A percentile compares a stretch with the other conserved stretches of the same genome.
These are phyloP conservation scores for Metschnikowia sp. DNA, from an alignment of 805 yeast species.

Conservation along the genomic window DNA sequence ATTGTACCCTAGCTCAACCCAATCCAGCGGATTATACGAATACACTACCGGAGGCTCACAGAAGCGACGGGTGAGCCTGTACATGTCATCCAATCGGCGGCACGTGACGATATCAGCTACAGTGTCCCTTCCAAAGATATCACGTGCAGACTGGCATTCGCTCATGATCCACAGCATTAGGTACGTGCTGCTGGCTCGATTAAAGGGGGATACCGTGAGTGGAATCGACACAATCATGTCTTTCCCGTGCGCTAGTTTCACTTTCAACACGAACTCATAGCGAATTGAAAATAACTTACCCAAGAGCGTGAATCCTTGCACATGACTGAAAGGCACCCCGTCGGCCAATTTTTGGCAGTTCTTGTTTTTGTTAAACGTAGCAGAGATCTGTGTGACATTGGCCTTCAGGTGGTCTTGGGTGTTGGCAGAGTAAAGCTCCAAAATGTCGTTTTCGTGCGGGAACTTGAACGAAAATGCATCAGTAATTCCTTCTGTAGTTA, in stretches of 20 bases:
- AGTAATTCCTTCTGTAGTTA: conserved; percentile 27
- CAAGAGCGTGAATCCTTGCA: conserved; percentile 48
- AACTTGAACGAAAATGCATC: conserved; percentile 24
- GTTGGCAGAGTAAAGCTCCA: conserved; percentile 21
- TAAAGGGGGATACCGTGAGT: conserved; percentile 53
- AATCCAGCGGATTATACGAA: conserved; percentile 29
- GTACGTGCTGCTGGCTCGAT: conserved; percentile 44
- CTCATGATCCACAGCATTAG: conserved; percentile 50
- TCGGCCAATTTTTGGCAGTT: conserved; percentile 28
- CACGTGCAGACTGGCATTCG: conserved; percentile 47
- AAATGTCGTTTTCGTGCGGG: conserved; percentile 37
- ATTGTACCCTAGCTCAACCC: conserved; percentile 39
- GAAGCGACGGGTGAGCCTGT: conserved; percentile 21
- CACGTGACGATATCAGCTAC: conserved; percentile 21
- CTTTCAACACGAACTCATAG: conserved; percentile 49
- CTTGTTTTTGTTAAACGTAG: conserved; percentile 21
- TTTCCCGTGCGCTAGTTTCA: conserved; percentile 47
- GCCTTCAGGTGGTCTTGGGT: neutral
- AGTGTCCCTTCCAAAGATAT: conserved; percentile 30
- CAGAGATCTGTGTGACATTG: conserved; percentile 12
- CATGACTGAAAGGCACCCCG: conserved; percentile 43
- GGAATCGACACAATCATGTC: conserved; percentile 51
- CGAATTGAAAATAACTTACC: conserved; percentile 51
- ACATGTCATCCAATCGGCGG: conserved; percentile 21
- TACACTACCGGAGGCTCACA: conserved; percentile 28